phyloP scores from a whole-genome alignment of 768 basidiomycete genomes.

The Boletus tomentosulus region DNA sequence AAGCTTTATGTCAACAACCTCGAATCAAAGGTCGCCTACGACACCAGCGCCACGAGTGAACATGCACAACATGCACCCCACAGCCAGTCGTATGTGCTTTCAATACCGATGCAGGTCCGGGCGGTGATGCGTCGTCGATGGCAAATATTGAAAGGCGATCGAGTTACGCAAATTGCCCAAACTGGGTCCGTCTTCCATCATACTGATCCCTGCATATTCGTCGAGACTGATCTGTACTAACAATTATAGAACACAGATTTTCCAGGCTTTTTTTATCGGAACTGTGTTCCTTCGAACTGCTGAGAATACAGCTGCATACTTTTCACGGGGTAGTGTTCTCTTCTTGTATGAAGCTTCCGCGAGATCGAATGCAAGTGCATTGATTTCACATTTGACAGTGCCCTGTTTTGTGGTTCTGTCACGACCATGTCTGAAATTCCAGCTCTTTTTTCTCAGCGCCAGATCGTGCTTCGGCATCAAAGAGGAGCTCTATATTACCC shows the following conservation, averaged over 20 bases:
- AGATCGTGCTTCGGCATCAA: conserved; percentile 41
- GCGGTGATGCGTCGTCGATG: conserved; percentile 43
- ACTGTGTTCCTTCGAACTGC: conserved; percentile 42
- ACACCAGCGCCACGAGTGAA: conserved; percentile 46
- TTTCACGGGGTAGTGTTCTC: conserved; percentile 68
- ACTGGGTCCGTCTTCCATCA: conserved; percentile 27
- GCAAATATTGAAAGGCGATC: conserved; percentile 43
- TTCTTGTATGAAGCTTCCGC: conserved; percentile 53
- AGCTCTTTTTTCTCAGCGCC: conserved; percentile 40
- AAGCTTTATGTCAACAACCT: conserved; percentile 41
- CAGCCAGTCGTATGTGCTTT: conserved; percentile 42
- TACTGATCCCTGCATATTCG: conserved; percentile 2
- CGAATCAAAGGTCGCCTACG: conserved; percentile 41
- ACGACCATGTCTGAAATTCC: conserved; percentile 53
- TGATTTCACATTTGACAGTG: conserved; percentile 32
- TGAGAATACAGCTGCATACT: conserved; percentile 29
- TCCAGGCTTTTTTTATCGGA: conserved; percentile 21
- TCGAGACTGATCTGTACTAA: not conserved
- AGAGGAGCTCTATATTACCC: conserved; percentile 46
- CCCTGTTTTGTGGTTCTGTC: conserved; percentile 47
- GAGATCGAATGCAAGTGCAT: not conserved
- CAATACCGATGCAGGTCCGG: conserved; percentile 41
- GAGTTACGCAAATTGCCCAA: conserved; percentile 32
- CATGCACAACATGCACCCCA: conserved; percentile 38
- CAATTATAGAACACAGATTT: conserved; percentile 32